Evolutionary conservation across 495 filamentous ascomycete species (phyloP).

Genomic region (Xylaria palmicola): DNA sequence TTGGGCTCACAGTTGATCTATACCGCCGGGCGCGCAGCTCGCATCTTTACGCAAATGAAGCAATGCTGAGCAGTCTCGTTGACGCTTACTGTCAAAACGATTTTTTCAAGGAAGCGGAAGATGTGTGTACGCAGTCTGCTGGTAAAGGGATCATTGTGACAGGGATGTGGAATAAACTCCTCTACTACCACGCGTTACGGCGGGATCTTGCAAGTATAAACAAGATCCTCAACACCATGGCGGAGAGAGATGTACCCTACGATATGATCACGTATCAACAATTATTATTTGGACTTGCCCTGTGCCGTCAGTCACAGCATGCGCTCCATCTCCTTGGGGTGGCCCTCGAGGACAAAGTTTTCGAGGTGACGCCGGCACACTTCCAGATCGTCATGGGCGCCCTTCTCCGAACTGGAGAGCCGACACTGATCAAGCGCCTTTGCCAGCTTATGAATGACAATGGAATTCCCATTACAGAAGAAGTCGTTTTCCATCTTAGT

Average conservation of each 20-base stretch:
- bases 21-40: conserved; percentile 52
- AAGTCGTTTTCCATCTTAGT: conserved; percentile 33
- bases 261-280: conserved; percentile 72
- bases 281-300: conserved; percentile 66
- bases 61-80: conserved; percentile 65
- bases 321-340: conserved; percentile 64
- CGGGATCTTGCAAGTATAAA: conserved; percentile 62
- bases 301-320: conserved; percentile 59
- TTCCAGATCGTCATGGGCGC: conserved; percentile 70
- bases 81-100: conserved; percentile 67
- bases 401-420: conserved; percentile 37
- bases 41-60: conserved; percentile 19
- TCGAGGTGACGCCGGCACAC: conserved; percentile 65
- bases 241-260: conserved; percentile 52
- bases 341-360: conserved; percentile 55
- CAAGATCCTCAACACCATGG: conserved; percentile 63
- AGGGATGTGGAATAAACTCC: conserved; percentile 75
- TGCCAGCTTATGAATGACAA: conserved; percentile 35
- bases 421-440: conserved; percentile 30
- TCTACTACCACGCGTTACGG: conserved; percentile 64
- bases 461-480: conserved; percentile 30
- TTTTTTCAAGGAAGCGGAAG: conserved; percentile 58
- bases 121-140: conserved; percentile 45
- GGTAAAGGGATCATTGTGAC: conserved; percentile 48
- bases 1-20: conserved; percentile 64